Evolutionary conservation across 2,329 filamentous ascomycete species (phyloP).

Genomic region (Exophiala calicioides): DNA sequence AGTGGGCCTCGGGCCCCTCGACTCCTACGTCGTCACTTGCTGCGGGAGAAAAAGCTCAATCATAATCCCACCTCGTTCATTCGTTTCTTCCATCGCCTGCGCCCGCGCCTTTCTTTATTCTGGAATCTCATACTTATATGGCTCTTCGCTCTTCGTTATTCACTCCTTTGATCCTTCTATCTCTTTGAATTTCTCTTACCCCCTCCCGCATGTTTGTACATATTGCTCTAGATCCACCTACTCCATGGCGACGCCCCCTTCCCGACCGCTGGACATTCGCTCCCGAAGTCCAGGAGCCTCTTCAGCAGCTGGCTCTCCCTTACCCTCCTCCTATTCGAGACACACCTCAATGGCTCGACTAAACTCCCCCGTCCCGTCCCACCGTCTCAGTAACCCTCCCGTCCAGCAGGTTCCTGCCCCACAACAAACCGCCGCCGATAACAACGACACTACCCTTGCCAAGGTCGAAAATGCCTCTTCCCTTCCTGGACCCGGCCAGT

Average conservation of each 20-base stretch:
- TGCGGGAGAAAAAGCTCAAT: too few species aligned
- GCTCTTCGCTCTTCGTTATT: too few species aligned
- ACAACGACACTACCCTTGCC: constrained; percentile 59
- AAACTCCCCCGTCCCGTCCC: constrained; percentile 58
- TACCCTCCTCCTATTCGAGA: constrained; percentile 47
- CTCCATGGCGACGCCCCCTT: constrained; percentile 19
- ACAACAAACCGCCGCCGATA: constrained; percentile 48
- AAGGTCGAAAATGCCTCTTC: constrained; percentile 61
- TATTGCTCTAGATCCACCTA: not conserved
- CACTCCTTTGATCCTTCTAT: not conserved
- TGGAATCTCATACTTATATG: not conserved
- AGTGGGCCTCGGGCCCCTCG: too few species aligned
- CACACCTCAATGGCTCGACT: constrained; percentile 57
- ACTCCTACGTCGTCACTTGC: too few species aligned
- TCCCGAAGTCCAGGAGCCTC: constrained; percentile 15
- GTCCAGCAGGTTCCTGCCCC: constrained; percentile 54
- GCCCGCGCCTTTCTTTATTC: constrained; percentile 4
- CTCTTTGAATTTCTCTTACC: not conserved
- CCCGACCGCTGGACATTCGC: constrained; percentile 28
- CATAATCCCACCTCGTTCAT: too few species aligned
- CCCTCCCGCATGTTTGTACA: not conserved
- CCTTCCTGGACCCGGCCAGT: constrained; percentile 75
- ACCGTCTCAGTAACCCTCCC: constrained; percentile 47
- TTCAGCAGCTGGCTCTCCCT: constrained; percentile 38
- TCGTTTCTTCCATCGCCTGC: not conserved